Conservation (phyloP, 352 stramenopile genomes). For the Phytophthora constricta region DNA sequence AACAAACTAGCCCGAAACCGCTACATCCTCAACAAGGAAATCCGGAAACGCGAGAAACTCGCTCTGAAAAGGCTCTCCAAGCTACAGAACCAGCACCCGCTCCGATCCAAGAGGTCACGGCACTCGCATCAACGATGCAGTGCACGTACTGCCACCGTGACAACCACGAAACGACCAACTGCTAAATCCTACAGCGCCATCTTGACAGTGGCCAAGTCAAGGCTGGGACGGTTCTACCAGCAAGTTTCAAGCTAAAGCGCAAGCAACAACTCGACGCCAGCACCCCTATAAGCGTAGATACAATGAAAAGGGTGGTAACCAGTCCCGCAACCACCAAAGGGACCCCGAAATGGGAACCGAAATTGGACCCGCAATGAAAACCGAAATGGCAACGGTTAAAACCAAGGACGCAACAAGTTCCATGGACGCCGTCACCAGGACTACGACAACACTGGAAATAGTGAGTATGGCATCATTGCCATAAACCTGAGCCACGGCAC, state of each 20-base stretch:
- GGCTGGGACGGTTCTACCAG: conserved; percentile 15
- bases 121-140: conserved; percentile 3
- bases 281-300: conserved; percentile 11
- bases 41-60: conserved; percentile 8
- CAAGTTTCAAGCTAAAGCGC: conserved; percentile 20
- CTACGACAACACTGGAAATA: background rate
- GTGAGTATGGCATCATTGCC: conserved; percentile 16
- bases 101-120: background rate
- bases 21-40: conserved; percentile 19
- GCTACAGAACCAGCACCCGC: background rate
- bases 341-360: background rate
- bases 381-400: background rate
- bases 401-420: conserved; percentile 6
- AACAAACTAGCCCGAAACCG: conserved; percentile 14
- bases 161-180: conserved; percentile 21
- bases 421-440: background rate
- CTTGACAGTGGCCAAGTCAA: conserved; percentile 15
- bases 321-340: background rate
- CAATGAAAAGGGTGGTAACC: background rate
- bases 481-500: conserved; percentile 3
- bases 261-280: background rate
- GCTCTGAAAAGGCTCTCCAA: conserved; percentile 10
- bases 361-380: background rate
- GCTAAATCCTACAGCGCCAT: conserved; percentile 20
- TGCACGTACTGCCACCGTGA: conserved; percentile 13